A percentile compares a stretch with the other conserved stretches of the same genome.
Evolutionary conservation across 495 filamentous ascomycete genomes (phyloP).

Genomic region (Talaromyces nanjingensis): DNA sequence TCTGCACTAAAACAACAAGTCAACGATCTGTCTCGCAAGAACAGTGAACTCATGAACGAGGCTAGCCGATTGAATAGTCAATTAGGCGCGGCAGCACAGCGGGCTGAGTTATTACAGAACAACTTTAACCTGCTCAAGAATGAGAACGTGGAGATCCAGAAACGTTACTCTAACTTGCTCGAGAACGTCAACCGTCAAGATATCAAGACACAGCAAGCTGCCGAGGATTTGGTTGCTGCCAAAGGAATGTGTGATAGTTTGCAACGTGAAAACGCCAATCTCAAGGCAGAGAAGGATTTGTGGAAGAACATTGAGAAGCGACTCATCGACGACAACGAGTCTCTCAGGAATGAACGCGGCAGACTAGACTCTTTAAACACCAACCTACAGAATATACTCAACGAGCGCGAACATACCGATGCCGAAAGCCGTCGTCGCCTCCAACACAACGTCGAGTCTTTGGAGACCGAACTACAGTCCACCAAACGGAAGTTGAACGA

Average conservation of each 20-base stretch:
- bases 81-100: slow-evolving; percentile 69
- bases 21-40: slow-evolving; percentile 73
- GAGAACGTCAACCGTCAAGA: slow-evolving; percentile 87
- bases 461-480: slow-evolving; percentile 69
- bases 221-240: slow-evolving; percentile 86
- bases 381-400: slow-evolving; percentile 76
- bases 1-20: slow-evolving; percentile 78
- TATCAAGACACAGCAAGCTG: slow-evolving; percentile 78
- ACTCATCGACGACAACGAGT: slow-evolving; percentile 77
- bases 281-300: slow-evolving; percentile 85
- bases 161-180: slow-evolving; percentile 63
- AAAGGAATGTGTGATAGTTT: slow-evolving; percentile 76
- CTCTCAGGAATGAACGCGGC: slow-evolving; percentile 70
- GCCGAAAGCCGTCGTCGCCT: slow-evolving; percentile 72
- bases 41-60: slow-evolving; percentile 72
- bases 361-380: slow-evolving; percentile 72
- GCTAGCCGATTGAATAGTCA: slow-evolving; percentile 71
- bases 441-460: slow-evolving; percentile 63
- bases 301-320: slow-evolving; percentile 89
- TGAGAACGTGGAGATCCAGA: slow-evolving; percentile 80
- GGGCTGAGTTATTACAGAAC: slow-evolving; percentile 82
- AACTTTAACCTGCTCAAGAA: slow-evolving; percentile 75
- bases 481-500: slow-evolving; percentile 80
- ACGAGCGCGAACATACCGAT: slow-evolving; percentile 83
- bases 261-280: slow-evolving; percentile 82